Evolutionary conservation across 129 eudicot species (phyloP), one percentile per base, ranked within the genome.

Genomic region (Tagetes erecta): DNA sequence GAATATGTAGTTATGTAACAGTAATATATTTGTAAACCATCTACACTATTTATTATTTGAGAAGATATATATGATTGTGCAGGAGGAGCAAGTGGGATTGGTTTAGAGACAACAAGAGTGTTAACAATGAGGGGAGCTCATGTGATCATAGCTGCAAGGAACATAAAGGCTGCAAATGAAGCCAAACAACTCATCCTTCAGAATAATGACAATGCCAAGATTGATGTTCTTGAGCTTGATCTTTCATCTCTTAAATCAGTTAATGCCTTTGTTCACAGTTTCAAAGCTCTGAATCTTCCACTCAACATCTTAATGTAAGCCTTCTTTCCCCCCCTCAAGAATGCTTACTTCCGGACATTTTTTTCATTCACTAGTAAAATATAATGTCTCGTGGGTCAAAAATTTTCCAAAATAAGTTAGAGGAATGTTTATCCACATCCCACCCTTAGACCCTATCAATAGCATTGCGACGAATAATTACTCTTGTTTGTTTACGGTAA

Each of bases 51-150:
- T n/a, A n/a, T n/a, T n/a, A n/a, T n/a, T 31, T 60, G 40, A 35
- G 8, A 60, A 34, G 14, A 1, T 60, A 12, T 9, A 33, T 60
- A 11, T 75, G 73, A 39, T 36, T 60, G 7, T 87, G 86, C 72
- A 89, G 96, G 98, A 72, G 98, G 96, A 47, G 95, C 98, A 60
- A 88, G 95, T 73, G 98, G 98, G 36, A 93, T 93, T 71, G 96
- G 98, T 7, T 46, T 87, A 56, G 98, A 93, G 77, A 93, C 98
- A 3, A 71, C 95, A 83, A 87, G 95, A 81, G 92, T 90, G 4
- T 80, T 93, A 66, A 92, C 98, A 6, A 70, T 84, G 12, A 76
- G 98, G 70, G 83, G 83, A 38, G 96, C 92, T 20, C 98, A 86
- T 75, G 98, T 93, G 34, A 75, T 90, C 35, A 93, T 93, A 33